Base-by-base conservation (phyloP, 1,284 basidiomycete genomes). In the Ceratorhiza oryzae-sativae region DNA sequence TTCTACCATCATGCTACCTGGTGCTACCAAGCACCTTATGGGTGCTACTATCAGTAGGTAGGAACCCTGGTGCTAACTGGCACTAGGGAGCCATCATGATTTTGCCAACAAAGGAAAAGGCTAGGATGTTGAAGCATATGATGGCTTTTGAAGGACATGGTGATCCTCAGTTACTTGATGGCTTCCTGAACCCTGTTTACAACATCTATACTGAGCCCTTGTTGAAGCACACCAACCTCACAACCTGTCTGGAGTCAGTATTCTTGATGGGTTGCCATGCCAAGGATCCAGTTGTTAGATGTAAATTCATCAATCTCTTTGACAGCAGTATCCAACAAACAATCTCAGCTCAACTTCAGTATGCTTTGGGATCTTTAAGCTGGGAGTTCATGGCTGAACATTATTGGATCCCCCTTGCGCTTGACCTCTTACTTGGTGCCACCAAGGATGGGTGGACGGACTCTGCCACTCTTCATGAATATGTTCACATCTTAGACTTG, bases 361-460 rank as follows among this genome's bases (percentile, higher is more conserved):
- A 97, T 80, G 88, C 99, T 74, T 85, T 97, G 62, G 95, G 94
- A 30, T 90, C 95, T 25, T 97, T 99, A 81, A 97, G 86, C 79
- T 99, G 98, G 97, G 97, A 99, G 76, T 88, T 91, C 10, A 81
- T 99, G 23, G 90, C 93, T 0, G 95, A 98, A 76, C 89, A 93
- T 73, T 96, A 98, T 79, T 99, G 97, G 97, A 92, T 97, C 58
- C 91, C 93, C 75, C 87, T 98, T 55, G 94, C 95, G 39, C 84
- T 98, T 30, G 93, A 97, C 77, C 88, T 99, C 30, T 83, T 98
- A 20, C 86, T 99, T 12, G 94, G 95, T 20, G 86, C 92, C 12
- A 85, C 90, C n/a, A 92, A 97, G 77, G 68, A 68, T 10, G 51
- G 58, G 27, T 46, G 67, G n/a, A 68, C 68, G 8, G 45, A 63